Evolutionary conservation across 2,329 filamentous ascomycete species (phyloP), one percentile per base, ranked within the genome.

Genomic region (Furcasterigmium furcatum): DNA sequence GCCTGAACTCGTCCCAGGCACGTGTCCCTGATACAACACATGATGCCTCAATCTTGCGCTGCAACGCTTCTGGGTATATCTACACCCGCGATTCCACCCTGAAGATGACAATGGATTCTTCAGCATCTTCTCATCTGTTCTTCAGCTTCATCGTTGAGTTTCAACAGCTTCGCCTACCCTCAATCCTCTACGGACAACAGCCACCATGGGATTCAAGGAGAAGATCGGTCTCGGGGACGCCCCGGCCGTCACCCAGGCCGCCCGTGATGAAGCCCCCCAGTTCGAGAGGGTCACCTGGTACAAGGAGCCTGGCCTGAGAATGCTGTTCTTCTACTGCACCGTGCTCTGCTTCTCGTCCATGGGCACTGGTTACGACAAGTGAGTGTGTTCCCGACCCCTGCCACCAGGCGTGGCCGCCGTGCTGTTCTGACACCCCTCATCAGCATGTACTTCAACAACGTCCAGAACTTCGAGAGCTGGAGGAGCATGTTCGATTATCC

Each of bases 341-440:
- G 61, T 77, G 44, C 71, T 78, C 44, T 77, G 72, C 53, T 62
- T 79, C 52, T 74, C 73, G 41, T 80, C 77, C 22, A 77, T 77
- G 13, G 79, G 77, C 29, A 80, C 76, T 30, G 72, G 74, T 55
- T 77, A 78, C 59, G 73, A 79, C 71, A 73, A 72, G 74, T 77
- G 64, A 49, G 67, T 45, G 16, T 6, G 13, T 21, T 19, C 22
- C 14, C 13, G n/a, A 6, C 9, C 32, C 9, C n/a, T 6, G 5
- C 9, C 12, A 13, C 40, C n/a, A n/a, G n/a, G n/a, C n/a, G n/a
- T n/a, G n/a, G 20, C 16, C n/a, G 19, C 5, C n/a, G 5, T 35
- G 24, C 6, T 4, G 9, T 20, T 24, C 49, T 51, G 18, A 50
- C 42, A 32, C 18, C 20, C n/a, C 40, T 25, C 16, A n/a, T 41